Percentiles rank a stretch among this genome's conserved stretches.
phyloP scores from a whole-genome alignment of 2,329 filamentous ascomycete species.

The Septoria linicola region DNA sequence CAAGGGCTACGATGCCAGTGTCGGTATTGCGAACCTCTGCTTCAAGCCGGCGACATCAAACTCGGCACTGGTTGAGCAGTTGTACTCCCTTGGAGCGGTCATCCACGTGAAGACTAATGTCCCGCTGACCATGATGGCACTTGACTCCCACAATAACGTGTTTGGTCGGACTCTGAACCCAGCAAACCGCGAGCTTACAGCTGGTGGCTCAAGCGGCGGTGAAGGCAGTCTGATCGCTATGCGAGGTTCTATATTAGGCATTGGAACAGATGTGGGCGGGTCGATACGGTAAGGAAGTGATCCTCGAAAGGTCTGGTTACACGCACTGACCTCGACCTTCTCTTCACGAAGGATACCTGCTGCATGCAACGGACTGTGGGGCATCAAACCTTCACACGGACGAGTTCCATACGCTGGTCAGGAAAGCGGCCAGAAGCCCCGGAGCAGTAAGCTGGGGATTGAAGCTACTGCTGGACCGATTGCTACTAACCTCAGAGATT shows the following conservation, averaged over 20 bases:
- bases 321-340: no score
- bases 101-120: conserved; percentile 56
- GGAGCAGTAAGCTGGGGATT: conserved; percentile 48
- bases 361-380: conserved; percentile 52
- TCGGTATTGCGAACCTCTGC: conserved; percentile 45
- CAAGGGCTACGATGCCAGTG: conserved; percentile 39
- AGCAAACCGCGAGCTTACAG: conserved; percentile 48
- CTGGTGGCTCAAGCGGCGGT: conserved; percentile 54
- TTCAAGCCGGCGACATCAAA: conserved; percentile 54
- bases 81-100: conserved; percentile 49
- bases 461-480: conserved; percentile 49
- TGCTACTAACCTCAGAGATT: conserved; percentile 51
- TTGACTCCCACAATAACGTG: conserved; percentile 55
- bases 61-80: conserved; percentile 48
- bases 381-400: conserved; percentile 47
- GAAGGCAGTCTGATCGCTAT: conserved; percentile 54
- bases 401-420: conserved; percentile 56
- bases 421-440: conserved; percentile 48
- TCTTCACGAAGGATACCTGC: conserved; percentile 43
- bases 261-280: conserved; percentile 56
- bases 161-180: conserved; percentile 52
- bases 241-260: conserved; percentile 50
- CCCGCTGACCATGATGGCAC: conserved; percentile 48
- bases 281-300: conserved; percentile 38
- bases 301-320: no score